A percentile compares a stretch with the other conserved stretches of the same genome.
phyloP scores from a whole-genome alignment of 371 early-diverging fungal species.

The Apophysomyces variabilis region DNA sequence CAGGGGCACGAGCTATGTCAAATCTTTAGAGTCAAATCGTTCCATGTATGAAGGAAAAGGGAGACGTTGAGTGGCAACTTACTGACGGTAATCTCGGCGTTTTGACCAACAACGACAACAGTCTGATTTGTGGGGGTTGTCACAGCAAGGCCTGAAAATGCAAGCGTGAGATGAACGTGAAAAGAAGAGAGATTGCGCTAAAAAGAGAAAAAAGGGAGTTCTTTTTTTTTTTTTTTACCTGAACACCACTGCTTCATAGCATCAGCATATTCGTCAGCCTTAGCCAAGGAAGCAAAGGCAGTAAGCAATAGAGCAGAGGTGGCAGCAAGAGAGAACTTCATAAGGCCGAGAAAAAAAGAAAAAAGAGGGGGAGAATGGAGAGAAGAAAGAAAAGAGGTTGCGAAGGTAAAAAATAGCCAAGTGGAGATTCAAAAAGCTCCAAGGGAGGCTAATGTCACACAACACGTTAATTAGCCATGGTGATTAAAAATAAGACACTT shows the following conservation, averaged over 20 bases:
- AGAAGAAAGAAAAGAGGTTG: slow-evolving; percentile 16
- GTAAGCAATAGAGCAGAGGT: slow-evolving; percentile 42
- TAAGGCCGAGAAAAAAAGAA: slow-evolving; percentile 17
- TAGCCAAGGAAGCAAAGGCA: slow-evolving; percentile 31
- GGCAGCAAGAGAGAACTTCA: slow-evolving; percentile 56
- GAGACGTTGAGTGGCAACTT: slow-evolving; percentile 17
- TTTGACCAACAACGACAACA: slow-evolving; percentile 38
- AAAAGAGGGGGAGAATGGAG: slow-evolving; percentile 14
- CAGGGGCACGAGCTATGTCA: slow-evolving; percentile 30
- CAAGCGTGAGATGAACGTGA: neutral
- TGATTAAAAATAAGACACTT: slow-evolving; percentile 4
- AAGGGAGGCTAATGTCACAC: slow-evolving; percentile 23
- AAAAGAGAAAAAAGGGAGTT: neutral
- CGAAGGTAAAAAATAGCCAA: slow-evolving; percentile 10
- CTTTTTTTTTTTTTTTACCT: slow-evolving; percentile 24
- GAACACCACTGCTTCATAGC: slow-evolving; percentile 49
- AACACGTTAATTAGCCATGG: slow-evolving; percentile 12
- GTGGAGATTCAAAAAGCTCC: slow-evolving; percentile 6
- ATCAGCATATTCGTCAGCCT: slow-evolving; percentile 49
- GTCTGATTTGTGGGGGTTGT: slow-evolving; percentile 21
- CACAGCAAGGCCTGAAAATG: slow-evolving; percentile 22
- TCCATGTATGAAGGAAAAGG: neutral
- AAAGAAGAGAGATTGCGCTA: neutral
- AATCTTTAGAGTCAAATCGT: slow-evolving; percentile 10
- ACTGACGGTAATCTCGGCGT: slow-evolving; percentile 40